These are phyloP conservation scores for Zoysia matrella DNA, from an alignment of 202 grass and related monocot species.

Conservation along the genomic window DNA sequence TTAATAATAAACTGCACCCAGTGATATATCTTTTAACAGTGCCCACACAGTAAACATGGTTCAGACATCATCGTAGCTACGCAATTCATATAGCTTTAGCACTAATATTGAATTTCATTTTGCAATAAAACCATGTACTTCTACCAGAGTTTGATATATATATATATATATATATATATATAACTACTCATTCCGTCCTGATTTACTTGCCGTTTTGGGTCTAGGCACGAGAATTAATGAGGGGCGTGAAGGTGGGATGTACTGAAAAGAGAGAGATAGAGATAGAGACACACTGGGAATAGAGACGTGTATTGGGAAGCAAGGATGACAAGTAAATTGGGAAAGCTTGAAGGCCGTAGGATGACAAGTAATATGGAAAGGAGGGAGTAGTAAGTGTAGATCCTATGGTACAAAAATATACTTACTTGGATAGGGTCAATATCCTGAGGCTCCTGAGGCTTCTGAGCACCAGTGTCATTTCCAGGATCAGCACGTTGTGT, in stretches of 20 bases:
- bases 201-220: no score
- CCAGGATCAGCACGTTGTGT: slow-evolving; percentile 38
- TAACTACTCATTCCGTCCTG: no score
- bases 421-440: slow-evolving; percentile 84
- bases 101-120: not conserved
- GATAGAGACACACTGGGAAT: no score
- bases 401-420: slow-evolving; percentile 20
- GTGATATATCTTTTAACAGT: not conserved
- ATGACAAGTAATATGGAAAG: no score
- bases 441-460: slow-evolving; percentile 43
- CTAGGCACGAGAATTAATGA: no score
- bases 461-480: slow-evolving; percentile 51
- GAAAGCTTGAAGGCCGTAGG: no score
- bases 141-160: not conserved
- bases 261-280: no score
- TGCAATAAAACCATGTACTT: slow-evolving; percentile 17
- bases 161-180: no score
- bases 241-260: no score
- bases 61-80: not conserved
- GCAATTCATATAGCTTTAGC: not conserved
- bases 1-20: not conserved
- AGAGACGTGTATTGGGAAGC: no score
- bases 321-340: no score
- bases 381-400: not conserved
- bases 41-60: not conserved